Evolutionary conservation across 345 rosid species (phyloP), one percentile per base, ranked within the genome.

Genomic region (Citrus maxima): DNA sequence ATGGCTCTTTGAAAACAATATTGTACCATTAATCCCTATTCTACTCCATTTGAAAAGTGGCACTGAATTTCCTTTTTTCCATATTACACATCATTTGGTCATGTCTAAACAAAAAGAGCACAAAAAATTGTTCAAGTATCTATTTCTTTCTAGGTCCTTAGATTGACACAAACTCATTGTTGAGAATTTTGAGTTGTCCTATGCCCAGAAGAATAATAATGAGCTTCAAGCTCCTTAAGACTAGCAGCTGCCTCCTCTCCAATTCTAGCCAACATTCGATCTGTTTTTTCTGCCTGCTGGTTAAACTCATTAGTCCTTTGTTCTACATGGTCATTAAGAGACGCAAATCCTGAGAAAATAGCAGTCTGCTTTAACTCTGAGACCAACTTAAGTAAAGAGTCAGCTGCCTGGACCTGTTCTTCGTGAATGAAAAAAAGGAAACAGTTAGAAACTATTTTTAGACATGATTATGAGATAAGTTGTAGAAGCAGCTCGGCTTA

Each of bases 281-380:
- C 95, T 0, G 95, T 84, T 85, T 84, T 89, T 70, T 89, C 97
- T 0, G 92, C 92, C 73, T 84, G 88, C 72, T 85, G 90, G 67
- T 86, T 82, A 74, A 96, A 91, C 80, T 91, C 92, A 0, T 51
- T 82, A 10, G 88, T 93, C 75, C 97, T 91, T 79, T 89, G 92
- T 79, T 94, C 98, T 0, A 92, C 94, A 79, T 94, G 92, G 70
- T 96, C 94, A 58, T 92, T 93, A 0, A 94, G 91, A 38, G 99
- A 94, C n/a, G 99, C 94, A 78, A 96, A 91, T 74, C 97, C 99
- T 1, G 94, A 94, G 70, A 93, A 96, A 5, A 95, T 90, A 7
- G 95, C 95, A 1, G 97, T 92, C 85, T 92, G 97, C 80, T 95
- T 96, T 78, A 95, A 87, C 79, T 94, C 97, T 0, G 94, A 91